phyloP scores from a whole-genome alignment of 2,329 filamentous ascomycete species.

The Pseudogymnoascus sp. region DNA sequence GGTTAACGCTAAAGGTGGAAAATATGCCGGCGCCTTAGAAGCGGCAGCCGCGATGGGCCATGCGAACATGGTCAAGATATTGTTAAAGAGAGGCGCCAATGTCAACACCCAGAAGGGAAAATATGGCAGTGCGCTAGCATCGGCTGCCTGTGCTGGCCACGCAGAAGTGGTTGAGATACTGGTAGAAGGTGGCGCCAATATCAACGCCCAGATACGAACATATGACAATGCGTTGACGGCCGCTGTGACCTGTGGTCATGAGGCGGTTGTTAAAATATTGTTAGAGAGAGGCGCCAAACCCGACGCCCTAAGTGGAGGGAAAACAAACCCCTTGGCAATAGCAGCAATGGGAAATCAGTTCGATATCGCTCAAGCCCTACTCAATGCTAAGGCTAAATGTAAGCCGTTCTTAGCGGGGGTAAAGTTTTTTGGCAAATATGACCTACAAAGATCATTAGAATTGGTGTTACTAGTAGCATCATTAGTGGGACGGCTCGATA shows the following conservation, averaged over 20 bases:
- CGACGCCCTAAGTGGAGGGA: conserved; percentile 11
- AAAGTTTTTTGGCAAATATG: too few relatives aligned
- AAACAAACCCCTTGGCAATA: background rate
- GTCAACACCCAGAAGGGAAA: background rate
- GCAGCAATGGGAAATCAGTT: conserved; percentile 24
- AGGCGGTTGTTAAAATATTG: conserved; percentile 12
- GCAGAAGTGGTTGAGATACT: conserved; percentile 27
- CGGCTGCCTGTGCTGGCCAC: conserved; percentile 22
- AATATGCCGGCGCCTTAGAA: background rate
- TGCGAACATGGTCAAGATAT: background rate
- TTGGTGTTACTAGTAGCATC: background rate
- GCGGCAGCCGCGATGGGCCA: background rate
- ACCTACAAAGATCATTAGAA: background rate
- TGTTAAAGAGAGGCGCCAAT: background rate
- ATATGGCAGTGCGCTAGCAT: background rate
- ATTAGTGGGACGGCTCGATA: background rate
- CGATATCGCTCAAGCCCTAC: conserved; percentile 24
- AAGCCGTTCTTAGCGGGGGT: background rate
- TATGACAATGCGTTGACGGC: background rate
- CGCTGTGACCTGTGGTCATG: too few relatives aligned
- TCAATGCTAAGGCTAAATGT: conserved; percentile 12
- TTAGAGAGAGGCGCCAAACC: conserved; percentile 14
- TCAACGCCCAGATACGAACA: conserved; percentile 12
- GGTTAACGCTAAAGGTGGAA: background rate
- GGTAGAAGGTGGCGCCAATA: conserved; percentile 14